Evolutionary conservation across 2,329 filamentous ascomycete species (phyloP).

Genomic region (Orbilia oligospora): DNA sequence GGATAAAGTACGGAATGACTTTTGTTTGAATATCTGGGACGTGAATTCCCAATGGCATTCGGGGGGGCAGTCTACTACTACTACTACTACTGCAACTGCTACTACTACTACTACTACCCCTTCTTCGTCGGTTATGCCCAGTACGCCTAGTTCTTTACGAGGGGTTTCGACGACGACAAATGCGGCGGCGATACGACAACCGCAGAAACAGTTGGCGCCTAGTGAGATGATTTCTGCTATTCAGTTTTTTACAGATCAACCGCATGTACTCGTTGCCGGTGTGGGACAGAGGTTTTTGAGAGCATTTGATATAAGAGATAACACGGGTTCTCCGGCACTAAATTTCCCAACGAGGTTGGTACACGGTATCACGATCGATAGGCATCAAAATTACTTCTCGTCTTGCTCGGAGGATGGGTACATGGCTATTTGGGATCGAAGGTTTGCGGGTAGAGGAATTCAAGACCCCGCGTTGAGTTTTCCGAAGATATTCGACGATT

Average conservation of each 20-base stretch:
- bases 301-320: constrained; percentile 84
- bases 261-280: constrained; percentile 80
- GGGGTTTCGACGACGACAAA: background rate
- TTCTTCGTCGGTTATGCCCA: constrained; percentile 64
- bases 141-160: constrained; percentile 65
- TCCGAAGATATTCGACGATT: constrained; percentile 61
- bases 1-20: constrained; percentile 84
- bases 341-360: constrained; percentile 71
- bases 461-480: constrained; percentile 61
- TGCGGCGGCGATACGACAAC: constrained; percentile 64
- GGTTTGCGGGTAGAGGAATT: constrained; percentile 60
- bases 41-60: constrained; percentile 72
- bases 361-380: constrained; percentile 79
- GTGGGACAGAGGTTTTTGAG: constrained; percentile 82
- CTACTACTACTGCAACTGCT: too few relatives aligned
- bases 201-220: constrained; percentile 72
- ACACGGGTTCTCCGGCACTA: constrained; percentile 68
- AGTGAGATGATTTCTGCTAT: constrained; percentile 84
- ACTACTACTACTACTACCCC: too few relatives aligned
- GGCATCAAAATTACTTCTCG: constrained; percentile 86
- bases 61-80: constrained; percentile 65
- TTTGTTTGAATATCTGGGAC: constrained; percentile 87
- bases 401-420: constrained; percentile 74
- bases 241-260: constrained; percentile 83
- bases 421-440: constrained; percentile 64